Base-by-base conservation (phyloP, 2,329 filamentous ascomycete species). In the Xylaria multiplex region DNA sequence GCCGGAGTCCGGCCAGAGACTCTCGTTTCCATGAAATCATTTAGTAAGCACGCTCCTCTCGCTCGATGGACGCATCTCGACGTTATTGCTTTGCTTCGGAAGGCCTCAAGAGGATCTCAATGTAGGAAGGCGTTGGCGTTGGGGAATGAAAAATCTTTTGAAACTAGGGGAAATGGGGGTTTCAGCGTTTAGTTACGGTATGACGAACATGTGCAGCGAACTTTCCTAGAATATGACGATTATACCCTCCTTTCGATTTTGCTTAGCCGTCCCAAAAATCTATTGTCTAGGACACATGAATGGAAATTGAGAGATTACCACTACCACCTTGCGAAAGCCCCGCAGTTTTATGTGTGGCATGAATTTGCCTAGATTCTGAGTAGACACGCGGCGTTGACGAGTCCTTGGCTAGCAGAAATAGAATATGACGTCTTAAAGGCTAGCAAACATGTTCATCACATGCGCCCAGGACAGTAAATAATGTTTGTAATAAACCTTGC, bases 21-120 rank as follows among this genome's bases (percentile, higher is more conserved):
- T 88, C 87, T 45, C 85, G 81, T 70, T 90, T 90, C 70, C 80
- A 80, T 54, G 88, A 90, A 77, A 84, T 85, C 68, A 82, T 89
- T 62, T 76, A 54, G 71, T 49, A 3, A 45, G 32, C 3, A 16
- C 19, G 8, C 2, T 30, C 11, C n/a, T 4, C 19, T 43, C 24
- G 19, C 19, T 55, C 40, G 22, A 30, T 8, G 9, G 19, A 30
- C 6, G 35, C 2, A 22, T n/a, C 22, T 43, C 22, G 14, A 43
- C 2, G 9, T 55, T 19, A 14, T 30, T 32, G 8, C 37, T n/a
- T 22, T 13, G 32, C 27, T 54, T 30, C 24, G 6, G 14, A 50
- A 27, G 22, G 35, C 2, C 19, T 14, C 19, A 14, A 40, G 16
- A 19, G 22, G 6, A 2, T 22, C 30, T 54, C 5, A 6, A 2